Conservation (phyloP, 768 basidiomycete genomes). For the Hericium alpestre region DNA sequence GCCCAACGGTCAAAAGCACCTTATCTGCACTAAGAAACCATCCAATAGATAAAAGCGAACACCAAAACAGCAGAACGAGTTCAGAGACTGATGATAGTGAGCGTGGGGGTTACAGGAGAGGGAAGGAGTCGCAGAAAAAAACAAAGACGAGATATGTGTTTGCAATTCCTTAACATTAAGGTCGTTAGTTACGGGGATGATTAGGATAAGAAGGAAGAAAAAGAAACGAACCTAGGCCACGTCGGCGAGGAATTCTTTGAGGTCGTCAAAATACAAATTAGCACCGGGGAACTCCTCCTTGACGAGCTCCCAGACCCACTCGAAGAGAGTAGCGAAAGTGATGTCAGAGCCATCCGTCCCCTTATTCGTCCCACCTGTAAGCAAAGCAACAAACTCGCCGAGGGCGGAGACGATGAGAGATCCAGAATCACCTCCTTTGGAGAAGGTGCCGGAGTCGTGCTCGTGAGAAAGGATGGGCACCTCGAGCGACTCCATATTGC, state of each 20-base stretch:
- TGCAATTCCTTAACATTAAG: neutral
- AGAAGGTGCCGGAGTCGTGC: slow-evolving; percentile 14
- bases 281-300: slow-evolving; percentile 17
- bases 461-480: slow-evolving; percentile 14
- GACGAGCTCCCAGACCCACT: slow-evolving; percentile 16
- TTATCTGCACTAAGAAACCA: too few relatives aligned
- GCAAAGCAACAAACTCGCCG: slow-evolving; percentile 12
- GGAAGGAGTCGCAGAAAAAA: too few relatives aligned
- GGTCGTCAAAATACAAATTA: slow-evolving; percentile 13
- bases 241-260: slow-evolving; percentile 10
- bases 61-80: too few relatives aligned
- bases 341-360: slow-evolving; percentile 16
- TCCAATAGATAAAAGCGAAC: too few relatives aligned
- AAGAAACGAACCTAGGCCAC: slow-evolving; percentile 12
- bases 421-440: slow-evolving; percentile 18
- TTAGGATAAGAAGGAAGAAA: neutral
- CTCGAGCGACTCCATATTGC: slow-evolving; percentile 15
- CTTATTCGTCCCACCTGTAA: slow-evolving; percentile 16
- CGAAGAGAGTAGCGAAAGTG: slow-evolving; percentile 16
- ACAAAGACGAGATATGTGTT: too few relatives aligned
- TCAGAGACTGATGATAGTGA: too few relatives aligned
- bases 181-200: slow-evolving; percentile 3
- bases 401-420: slow-evolving; percentile 13
- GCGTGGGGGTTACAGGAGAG: too few relatives aligned
- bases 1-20: too few relatives aligned